A percentile compares a stretch with the other conserved stretches of the same genome.
Conservation (phyloP, 1,284 basidiomycete species). For the Golubevia sp. region DNA sequence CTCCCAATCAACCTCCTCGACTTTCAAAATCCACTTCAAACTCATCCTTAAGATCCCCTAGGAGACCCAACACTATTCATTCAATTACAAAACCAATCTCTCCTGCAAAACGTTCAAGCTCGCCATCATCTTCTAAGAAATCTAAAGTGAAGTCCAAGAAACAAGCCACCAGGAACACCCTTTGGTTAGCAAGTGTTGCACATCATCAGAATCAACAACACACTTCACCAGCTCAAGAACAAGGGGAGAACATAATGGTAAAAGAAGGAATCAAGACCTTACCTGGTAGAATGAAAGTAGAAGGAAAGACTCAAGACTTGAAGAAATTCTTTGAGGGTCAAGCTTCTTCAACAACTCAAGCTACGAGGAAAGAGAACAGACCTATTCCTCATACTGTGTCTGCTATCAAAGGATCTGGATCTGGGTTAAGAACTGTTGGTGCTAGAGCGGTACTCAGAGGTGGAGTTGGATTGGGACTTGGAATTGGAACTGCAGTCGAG, state of each 20-base stretch:
- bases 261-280: not conserved
- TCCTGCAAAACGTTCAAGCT: too few relatives aligned
- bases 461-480: not conserved
- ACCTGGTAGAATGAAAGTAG: not conserved
- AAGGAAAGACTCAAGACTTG: not conserved
- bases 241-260: too few relatives aligned
- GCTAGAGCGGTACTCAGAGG: not conserved
- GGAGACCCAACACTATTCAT: too few relatives aligned
- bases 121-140: not conserved
- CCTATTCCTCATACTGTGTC: too few relatives aligned
- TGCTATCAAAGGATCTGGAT: too few relatives aligned
- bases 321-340: not conserved
- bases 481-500: not conserved
- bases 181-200: not conserved
- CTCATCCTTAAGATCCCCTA: too few relatives aligned
- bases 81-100: too few relatives aligned
- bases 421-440: too few relatives aligned
- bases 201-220: not conserved
- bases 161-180: not conserved
- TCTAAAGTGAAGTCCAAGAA: not conserved
- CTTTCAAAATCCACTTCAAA: too few relatives aligned
- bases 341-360: not conserved
- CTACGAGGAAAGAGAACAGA: too few relatives aligned
- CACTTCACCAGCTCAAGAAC: not conserved
- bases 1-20: too few relatives aligned